Percentiles rank a stretch among this genome's conserved stretches.
Evolutionary conservation across 1,284 basidiomycete genomes (phyloP).

Genomic region (Leccinum ponderosum): DNA sequence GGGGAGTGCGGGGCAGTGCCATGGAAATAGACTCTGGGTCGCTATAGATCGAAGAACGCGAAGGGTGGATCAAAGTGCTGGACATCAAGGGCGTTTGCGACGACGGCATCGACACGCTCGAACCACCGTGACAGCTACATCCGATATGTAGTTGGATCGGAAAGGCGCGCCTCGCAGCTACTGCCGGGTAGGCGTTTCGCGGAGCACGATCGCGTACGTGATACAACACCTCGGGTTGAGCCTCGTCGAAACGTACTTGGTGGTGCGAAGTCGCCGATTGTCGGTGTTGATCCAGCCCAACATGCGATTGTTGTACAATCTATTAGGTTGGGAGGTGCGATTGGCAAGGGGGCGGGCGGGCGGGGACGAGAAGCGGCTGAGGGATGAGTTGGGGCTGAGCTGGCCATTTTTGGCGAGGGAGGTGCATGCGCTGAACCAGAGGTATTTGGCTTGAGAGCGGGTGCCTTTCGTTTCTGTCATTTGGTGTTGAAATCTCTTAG

Average conservation of each 20-base stretch:
- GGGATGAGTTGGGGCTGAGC: neutral
- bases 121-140: neutral
- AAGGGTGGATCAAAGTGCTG: neutral
- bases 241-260: neutral
- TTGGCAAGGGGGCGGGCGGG: neutral
- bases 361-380: neutral
- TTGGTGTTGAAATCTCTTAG: neutral
- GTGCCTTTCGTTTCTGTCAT: neutral
- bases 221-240: neutral
- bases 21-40: neutral
- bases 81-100: neutral
- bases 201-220: neutral
- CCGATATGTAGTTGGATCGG: neutral
- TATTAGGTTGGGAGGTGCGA: neutral
- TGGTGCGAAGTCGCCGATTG: neutral
- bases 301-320: neutral
- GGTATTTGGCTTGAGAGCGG: neutral
- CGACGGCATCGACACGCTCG: slow-evolving; percentile 1
- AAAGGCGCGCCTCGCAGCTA: neutral
- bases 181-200: neutral
- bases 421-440: neutral
- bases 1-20: neutral
- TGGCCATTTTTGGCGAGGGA: neutral
- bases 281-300: neutral
- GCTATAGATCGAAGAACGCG: neutral